A percentile compares a stretch with the other conserved stretches of the same genome.
Conservation (phyloP, 2,329 filamentous ascomycete genomes). For the Fusarium longipes region DNA sequence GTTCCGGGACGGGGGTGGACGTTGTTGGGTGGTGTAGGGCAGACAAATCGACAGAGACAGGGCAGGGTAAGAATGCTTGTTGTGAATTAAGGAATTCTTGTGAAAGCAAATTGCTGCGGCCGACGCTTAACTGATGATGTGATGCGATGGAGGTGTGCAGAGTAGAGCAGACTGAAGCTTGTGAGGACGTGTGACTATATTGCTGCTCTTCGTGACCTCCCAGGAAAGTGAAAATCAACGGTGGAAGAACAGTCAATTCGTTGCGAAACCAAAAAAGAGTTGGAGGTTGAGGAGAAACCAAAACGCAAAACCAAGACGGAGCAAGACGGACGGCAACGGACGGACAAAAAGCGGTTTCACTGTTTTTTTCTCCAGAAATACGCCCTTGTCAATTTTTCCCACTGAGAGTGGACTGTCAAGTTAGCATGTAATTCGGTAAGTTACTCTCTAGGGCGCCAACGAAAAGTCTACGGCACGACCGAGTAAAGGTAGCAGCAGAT, state of each 20-base stretch:
- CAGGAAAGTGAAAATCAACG: constrained; percentile 7
- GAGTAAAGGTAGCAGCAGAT: constrained; percentile 40
- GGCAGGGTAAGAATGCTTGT: constrained; percentile 23
- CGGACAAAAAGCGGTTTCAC: constrained; percentile 35
- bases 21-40: constrained; percentile 34
- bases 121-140: constrained; percentile 24
- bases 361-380: constrained; percentile 26
- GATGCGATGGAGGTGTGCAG: constrained; percentile 8
- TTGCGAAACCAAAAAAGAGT: constrained; percentile 24
- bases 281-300: constrained; percentile 19
- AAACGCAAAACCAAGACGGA: constrained; percentile 18
- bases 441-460: constrained; percentile 34
- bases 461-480: constrained; percentile 44
- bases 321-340: constrained; percentile 31
- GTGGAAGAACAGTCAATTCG: constrained; percentile 6
- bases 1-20: constrained; percentile 24
- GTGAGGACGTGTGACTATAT: not conserved
- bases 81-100: constrained; percentile 30
- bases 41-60: constrained; percentile 14
- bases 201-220: constrained; percentile 4
- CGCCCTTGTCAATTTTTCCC: constrained; percentile 27
- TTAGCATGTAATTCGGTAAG: constrained; percentile 26
- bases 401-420: constrained; percentile 32
- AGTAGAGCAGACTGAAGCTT: not conserved
- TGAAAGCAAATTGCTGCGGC: constrained; percentile 21